These are phyloP conservation scores for Picea sitchensis DNA, from an alignment of 75 land plant genomes.

Conservation along the genomic window DNA sequence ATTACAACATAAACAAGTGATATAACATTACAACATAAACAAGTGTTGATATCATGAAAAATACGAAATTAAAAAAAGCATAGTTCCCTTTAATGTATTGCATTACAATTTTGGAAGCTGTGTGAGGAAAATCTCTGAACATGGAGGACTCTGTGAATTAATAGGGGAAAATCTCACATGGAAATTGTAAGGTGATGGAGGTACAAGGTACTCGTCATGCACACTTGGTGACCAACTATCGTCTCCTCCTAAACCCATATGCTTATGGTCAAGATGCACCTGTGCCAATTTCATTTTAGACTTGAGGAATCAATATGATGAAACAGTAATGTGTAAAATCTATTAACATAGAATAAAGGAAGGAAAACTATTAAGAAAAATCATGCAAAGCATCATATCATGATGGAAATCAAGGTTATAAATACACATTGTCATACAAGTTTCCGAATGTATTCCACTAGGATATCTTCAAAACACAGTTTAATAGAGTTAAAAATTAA, in stretches of 20 bases:
- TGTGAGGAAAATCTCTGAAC: constrained; percentile 34
- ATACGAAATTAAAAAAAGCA: too few species aligned
- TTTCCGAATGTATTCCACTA: neutral
- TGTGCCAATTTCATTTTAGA: constrained; percentile 14
- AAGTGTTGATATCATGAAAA: too few species aligned
- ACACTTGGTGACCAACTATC: constrained; percentile 99
- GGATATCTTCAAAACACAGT: neutral
- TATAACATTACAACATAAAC: too few species aligned
- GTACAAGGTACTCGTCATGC: constrained; percentile 73
- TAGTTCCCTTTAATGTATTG: too few species aligned
- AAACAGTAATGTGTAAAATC: neutral
- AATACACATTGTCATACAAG: neutral
- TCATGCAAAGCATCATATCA: too few species aligned
- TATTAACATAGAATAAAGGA: neutral
- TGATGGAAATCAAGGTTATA: neutral
- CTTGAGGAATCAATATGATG: neutral
- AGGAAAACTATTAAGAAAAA: neutral
- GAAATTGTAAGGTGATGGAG: constrained; percentile 69
- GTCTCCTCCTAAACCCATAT: constrained; percentile 99
- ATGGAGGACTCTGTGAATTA: constrained; percentile 23
- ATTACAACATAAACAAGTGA: too few species aligned
- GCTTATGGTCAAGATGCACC: constrained; percentile 99
- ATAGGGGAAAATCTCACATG: constrained; percentile 56
- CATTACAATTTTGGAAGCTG: constrained; percentile 22
- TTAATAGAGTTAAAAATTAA: neutral